Conservation (phyloP, 495 filamentous ascomycete species). For the Lentithecium fluviatile region DNA sequence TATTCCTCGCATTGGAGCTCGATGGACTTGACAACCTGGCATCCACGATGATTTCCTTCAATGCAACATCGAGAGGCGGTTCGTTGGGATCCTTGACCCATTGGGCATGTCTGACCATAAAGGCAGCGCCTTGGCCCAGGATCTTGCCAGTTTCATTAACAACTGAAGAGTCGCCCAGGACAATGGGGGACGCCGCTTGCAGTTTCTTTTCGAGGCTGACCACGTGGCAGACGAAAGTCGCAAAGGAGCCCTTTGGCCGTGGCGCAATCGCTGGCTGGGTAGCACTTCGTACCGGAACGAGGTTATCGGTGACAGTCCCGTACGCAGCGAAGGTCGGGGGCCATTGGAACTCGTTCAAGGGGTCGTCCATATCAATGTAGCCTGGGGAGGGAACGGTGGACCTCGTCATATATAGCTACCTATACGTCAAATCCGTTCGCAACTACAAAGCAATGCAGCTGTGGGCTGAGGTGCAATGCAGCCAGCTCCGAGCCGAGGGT, state of each 20-base stretch:
- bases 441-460: no score
- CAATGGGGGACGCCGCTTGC: neutral
- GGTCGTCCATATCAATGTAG: no score
- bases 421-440: no score
- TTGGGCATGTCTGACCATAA: neutral
- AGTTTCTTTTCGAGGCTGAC: constrained; percentile 4
- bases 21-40: neutral
- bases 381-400: no score
- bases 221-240: constrained; percentile 16
- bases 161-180: neutral
- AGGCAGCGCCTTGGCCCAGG: neutral
- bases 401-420: no score
- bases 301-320: neutral
- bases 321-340: neutral
- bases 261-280: no score
- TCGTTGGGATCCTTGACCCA: neutral
- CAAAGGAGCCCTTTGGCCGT: no score
- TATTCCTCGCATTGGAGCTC: neutral
- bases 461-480: no score
- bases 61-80: neutral
- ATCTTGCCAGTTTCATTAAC: neutral
- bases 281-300: neutral
- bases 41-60: constrained; percentile 4
- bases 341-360: constrained; percentile 7
- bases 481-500: no score